Percentiles rank a stretch among this genome's conserved stretches.
Evolutionary conservation across 345 rosid species (phyloP).

Genomic region (Litchi chinensis): DNA sequence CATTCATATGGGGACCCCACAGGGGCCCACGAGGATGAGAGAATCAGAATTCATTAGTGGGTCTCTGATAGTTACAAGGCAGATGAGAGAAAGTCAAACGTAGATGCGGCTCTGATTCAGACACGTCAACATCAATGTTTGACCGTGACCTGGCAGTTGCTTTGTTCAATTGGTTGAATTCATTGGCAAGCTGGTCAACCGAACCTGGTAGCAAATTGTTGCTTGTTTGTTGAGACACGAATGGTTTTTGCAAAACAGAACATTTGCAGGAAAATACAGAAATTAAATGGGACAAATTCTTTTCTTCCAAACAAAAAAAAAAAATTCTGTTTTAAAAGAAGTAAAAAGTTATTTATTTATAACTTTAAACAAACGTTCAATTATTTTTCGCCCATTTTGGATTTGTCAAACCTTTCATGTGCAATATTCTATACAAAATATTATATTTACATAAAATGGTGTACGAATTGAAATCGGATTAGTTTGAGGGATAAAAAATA

Average conservation of each 20-base stretch:
- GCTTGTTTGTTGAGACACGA: background rate
- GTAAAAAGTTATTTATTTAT: no score
- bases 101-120: background rate
- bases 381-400: no score
- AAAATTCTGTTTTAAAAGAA: no score
- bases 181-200: background rate
- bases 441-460: no score
- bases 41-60: background rate
- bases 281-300: no score
- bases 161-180: background rate
- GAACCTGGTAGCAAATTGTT: background rate
- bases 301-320: no score
- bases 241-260: background rate
- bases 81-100: background rate
- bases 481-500: no score
- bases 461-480: no score
- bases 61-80: background rate
- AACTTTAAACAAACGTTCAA: no score
- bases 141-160: conserved; percentile 2
- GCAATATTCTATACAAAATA: no score
- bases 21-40: background rate
- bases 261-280: no score
- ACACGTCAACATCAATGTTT: background rate
- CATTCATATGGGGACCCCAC: background rate
- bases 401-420: no score